Conservation (phyloP, 148 eudicot species). For the Chenopodium album region DNA sequence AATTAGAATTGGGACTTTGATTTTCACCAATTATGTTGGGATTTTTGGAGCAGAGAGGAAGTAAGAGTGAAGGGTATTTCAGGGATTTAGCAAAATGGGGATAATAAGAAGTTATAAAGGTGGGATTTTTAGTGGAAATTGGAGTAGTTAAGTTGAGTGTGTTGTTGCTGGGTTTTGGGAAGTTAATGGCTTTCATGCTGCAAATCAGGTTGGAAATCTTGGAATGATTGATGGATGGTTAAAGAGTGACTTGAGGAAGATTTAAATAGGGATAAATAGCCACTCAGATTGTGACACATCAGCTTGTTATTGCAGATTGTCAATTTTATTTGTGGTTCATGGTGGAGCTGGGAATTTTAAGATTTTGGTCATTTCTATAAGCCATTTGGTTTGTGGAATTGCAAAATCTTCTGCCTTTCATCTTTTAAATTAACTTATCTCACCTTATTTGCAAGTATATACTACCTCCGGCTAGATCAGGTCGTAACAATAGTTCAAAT, state of each 20-base stretch:
- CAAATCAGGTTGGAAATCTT: no score
- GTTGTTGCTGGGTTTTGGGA: conserved; percentile 15
- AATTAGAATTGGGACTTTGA: conserved; percentile 18
- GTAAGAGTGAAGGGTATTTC: conserved; percentile 22
- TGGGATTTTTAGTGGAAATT: conserved; percentile 18
- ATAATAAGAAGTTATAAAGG: conserved; percentile 16
- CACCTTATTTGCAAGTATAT: no score
- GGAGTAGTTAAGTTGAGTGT: conserved; percentile 8
- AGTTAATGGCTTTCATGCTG: conserved; percentile 24
- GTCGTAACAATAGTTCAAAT: no score
- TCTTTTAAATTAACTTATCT: no score
- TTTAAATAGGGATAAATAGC: not conserved
- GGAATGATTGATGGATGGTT: not conserved
- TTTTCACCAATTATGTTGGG: conserved; percentile 37
- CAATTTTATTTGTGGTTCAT: conserved; percentile 15
- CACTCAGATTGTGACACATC: conserved; percentile 33
- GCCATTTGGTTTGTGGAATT: no score
- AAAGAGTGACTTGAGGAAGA: not conserved
- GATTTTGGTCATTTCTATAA: no score
- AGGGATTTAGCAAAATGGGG: conserved; percentile 16
- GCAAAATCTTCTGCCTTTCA: no score
- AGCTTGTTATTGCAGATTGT: not conserved
- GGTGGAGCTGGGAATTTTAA: not conserved
- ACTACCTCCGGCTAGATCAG: no score
- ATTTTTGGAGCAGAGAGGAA: conserved; percentile 51